phyloP scores from a whole-genome alignment of 2,329 filamentous ascomycete species.

The Neoarthrinium moseri region DNA sequence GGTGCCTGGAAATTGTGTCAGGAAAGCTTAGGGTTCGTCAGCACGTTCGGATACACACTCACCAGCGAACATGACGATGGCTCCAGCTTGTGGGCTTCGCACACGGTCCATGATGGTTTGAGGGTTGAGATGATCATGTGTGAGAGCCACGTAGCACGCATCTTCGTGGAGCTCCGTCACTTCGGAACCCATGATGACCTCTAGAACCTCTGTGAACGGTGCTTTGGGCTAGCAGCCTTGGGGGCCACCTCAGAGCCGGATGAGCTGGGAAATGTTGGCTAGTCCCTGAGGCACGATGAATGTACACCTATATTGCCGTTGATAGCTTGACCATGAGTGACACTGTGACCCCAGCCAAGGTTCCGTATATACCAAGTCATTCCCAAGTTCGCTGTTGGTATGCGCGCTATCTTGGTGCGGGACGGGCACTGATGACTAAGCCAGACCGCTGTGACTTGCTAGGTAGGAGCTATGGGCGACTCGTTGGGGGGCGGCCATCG shows the following conservation, averaged over 20 bases:
- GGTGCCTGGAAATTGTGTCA: conserved; percentile 52
- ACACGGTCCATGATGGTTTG: conserved; percentile 62
- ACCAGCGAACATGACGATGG: conserved; percentile 76
- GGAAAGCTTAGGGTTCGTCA: not conserved
- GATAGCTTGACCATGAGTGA: too few relatives aligned
- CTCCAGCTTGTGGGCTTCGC: conserved; percentile 70
- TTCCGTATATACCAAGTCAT: too few relatives aligned
- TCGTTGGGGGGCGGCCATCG: too few relatives aligned
- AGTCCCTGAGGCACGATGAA: too few relatives aligned
- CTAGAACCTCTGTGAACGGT: too few relatives aligned
- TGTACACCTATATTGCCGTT: too few relatives aligned
- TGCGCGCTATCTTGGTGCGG: not conserved
- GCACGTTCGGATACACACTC: conserved; percentile 20
- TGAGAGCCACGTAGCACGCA: conserved; percentile 67
- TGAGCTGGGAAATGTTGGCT: too few relatives aligned
- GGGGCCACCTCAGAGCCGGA: too few relatives aligned
- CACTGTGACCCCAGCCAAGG: too few relatives aligned
- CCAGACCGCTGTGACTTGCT: not conserved
- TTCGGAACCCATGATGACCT: conserved; percentile 21
- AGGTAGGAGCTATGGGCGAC: too few relatives aligned
- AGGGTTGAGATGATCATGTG: conserved; percentile 58
- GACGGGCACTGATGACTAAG: not conserved
- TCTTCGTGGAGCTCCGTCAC: conserved; percentile 44
- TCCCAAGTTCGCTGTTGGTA: too few relatives aligned
- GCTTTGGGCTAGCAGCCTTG: too few relatives aligned